These are phyloP conservation scores for Russula emetica DNA, from an alignment of 768 basidiomycete species.

Conservation along the genomic window DNA sequence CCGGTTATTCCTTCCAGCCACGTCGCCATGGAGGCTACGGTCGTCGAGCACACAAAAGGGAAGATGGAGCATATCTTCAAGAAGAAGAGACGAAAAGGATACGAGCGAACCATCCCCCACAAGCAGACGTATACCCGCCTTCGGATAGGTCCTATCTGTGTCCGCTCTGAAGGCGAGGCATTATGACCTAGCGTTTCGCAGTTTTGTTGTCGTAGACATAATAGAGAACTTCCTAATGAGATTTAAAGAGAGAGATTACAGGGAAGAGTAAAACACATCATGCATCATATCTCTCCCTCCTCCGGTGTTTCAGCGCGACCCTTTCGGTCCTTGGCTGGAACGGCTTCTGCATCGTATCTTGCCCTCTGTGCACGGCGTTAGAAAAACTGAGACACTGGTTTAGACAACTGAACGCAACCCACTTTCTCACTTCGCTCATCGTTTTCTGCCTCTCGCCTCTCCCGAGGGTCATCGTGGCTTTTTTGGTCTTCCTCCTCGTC, in stretches of 20 bases:
- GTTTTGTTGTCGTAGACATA: not conserved
- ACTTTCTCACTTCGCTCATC: conserved; percentile 50
- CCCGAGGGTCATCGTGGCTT: conserved; percentile 36
- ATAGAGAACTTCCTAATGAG: not conserved
- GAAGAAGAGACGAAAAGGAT: conserved; percentile 98
- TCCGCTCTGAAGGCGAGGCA: conserved; percentile 31
- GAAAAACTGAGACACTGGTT: conserved; percentile 3
- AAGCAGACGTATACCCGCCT: conserved; percentile 96
- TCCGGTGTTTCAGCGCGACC: conserved; percentile 65
- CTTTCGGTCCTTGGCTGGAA: conserved; percentile 41
- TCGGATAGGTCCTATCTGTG: conserved; percentile 76
- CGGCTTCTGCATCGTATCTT: conserved; percentile 39
- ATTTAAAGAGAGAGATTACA: conserved; percentile 5
- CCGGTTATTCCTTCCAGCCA: conserved; percentile 61
- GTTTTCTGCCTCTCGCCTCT: conserved; percentile 37
- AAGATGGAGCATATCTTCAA: conserved; percentile 89
- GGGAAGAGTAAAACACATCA: not conserved
- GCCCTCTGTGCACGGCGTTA: conserved; percentile 49
- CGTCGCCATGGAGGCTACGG: conserved; percentile 79
- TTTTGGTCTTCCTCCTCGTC: conserved; percentile 49
- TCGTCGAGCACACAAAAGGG: conserved; percentile 97
- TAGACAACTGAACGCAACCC: conserved; percentile 35
- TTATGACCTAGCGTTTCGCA: too few relatives aligned
- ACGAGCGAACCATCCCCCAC: conserved; percentile 87
- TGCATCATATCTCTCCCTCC: conserved; percentile 74